These are phyloP conservation scores for Aphanomyces stellatus DNA, from an alignment of 352 stramenopile genomes.

Conservation along the genomic window DNA sequence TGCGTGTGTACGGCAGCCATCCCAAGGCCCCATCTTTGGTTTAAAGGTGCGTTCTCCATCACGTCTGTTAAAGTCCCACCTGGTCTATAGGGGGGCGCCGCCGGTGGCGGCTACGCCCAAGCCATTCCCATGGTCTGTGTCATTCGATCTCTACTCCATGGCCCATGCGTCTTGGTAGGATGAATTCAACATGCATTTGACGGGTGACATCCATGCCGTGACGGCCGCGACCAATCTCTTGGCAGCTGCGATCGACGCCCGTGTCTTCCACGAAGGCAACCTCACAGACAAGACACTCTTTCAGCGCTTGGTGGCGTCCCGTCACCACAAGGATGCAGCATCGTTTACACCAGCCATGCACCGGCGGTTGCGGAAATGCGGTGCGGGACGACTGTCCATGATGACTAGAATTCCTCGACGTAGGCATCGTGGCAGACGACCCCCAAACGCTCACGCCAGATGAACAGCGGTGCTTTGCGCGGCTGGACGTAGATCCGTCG, in stretches of 20 bases:
- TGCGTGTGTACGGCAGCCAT: slow-evolving; percentile 95
- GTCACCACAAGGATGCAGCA: slow-evolving; percentile 19
- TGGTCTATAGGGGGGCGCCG: slow-evolving; percentile 38
- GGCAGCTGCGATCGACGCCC: slow-evolving; percentile 95
- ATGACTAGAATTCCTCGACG: too few species aligned
- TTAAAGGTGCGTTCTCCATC: slow-evolving; percentile 82
- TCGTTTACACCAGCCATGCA: slow-evolving; percentile 89
- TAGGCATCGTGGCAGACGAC: not conserved
- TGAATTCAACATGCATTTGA: slow-evolving; percentile 99
- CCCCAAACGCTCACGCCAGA: slow-evolving; percentile 74
- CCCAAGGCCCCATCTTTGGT: slow-evolving; percentile 96
- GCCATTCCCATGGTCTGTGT: slow-evolving; percentile 64
- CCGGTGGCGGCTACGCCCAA: slow-evolving; percentile 89
- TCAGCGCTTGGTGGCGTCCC: slow-evolving; percentile 30
- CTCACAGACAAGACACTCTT: slow-evolving; percentile 77
- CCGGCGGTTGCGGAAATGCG: slow-evolving; percentile 91
- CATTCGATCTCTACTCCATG: not conserved
- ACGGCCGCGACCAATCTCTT: slow-evolving; percentile 98
- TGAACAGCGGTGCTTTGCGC: slow-evolving; percentile 87
- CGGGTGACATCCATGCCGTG: slow-evolving; percentile 98
- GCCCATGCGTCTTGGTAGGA: slow-evolving; percentile 49
- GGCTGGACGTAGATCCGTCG: slow-evolving; percentile 93
- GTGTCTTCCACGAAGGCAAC: slow-evolving; percentile 96
- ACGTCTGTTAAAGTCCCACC: not conserved
- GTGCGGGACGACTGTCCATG: slow-evolving; percentile 64